Percentiles rank a stretch among this genome's conserved stretches.
Conservation (phyloP, 1,284 basidiomycete genomes). For the Marasmius sp. region DNA sequence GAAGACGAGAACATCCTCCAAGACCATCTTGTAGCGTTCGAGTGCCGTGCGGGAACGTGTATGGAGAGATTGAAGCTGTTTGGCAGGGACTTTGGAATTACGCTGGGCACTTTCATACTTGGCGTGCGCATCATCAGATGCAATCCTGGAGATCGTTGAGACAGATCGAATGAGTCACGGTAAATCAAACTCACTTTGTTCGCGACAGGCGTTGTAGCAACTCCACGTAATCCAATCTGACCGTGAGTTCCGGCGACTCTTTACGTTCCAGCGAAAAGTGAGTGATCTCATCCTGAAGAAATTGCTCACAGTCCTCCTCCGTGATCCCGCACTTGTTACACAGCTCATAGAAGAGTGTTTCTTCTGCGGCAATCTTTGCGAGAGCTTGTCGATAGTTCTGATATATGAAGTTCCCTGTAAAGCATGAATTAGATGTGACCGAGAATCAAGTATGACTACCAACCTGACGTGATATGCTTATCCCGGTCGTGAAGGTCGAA, state of each 20-base stretch:
- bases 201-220: constrained; percentile 8
- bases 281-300: constrained; percentile 16
- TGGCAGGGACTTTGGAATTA: not conserved
- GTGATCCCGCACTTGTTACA: constrained; percentile 1
- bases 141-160: not conserved
- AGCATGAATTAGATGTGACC: not conserved
- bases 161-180: not conserved
- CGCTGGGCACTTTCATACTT: not conserved
- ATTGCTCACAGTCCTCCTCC: constrained; percentile 19
- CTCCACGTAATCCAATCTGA: constrained; percentile 18
- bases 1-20: no score
- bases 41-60: no score
- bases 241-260: constrained; percentile 11
- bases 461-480: constrained; percentile 17
- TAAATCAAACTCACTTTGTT: constrained; percentile 12
- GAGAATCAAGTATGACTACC: not conserved
- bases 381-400: constrained; percentile 23
- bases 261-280: constrained; percentile 17
- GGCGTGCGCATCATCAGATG: not conserved
- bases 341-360: not conserved
- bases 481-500: constrained; percentile 19
- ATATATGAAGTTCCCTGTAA: not conserved
- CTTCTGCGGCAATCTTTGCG: constrained; percentile 15
- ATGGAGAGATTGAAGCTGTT: no score
- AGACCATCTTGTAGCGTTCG: no score